These are phyloP conservation scores for Casuarina equisetifolia DNA, from an alignment of 306 rosid species.

Conservation along the genomic window DNA sequence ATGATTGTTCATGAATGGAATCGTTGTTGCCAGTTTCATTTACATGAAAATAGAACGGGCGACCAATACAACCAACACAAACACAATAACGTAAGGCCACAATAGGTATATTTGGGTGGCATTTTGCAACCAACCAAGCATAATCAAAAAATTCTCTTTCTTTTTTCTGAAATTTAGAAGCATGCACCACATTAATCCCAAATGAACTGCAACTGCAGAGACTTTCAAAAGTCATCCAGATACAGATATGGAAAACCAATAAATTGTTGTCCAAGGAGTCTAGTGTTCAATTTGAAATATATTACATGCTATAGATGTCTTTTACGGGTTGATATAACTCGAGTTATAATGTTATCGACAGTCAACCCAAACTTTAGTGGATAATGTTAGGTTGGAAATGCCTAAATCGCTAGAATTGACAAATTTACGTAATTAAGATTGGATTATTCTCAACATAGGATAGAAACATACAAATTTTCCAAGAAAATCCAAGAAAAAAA, in stretches of 20 bases:
- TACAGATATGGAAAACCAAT: not conserved
- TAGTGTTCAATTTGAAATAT: not conserved
- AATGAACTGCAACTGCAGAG: not conserved
- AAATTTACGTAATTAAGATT: not conserved
- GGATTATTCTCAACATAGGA: not conserved
- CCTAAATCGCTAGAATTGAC: not conserved
- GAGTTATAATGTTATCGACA: not conserved
- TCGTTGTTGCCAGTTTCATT: not conserved
- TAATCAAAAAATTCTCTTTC: not conserved
- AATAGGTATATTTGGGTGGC: not conserved
- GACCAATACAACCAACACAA: not conserved
- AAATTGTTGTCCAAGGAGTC: not conserved
- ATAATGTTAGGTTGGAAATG: not conserved
- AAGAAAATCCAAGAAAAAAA: not conserved
- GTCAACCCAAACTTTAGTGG: not conserved
- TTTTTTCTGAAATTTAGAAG: not conserved
- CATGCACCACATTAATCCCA: not conserved
- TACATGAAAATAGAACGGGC: not conserved
- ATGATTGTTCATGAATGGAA: not conserved
- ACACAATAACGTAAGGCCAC: not conserved
- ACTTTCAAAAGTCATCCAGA: not conserved
- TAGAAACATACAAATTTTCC: not conserved
- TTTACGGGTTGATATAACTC: not conserved
- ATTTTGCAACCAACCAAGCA: too few species aligned
- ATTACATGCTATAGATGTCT: not conserved